These are phyloP conservation scores for Thecaphora thlaspeos DNA, from an alignment of 1,284 basidiomycete species.

Conservation along the genomic window DNA sequence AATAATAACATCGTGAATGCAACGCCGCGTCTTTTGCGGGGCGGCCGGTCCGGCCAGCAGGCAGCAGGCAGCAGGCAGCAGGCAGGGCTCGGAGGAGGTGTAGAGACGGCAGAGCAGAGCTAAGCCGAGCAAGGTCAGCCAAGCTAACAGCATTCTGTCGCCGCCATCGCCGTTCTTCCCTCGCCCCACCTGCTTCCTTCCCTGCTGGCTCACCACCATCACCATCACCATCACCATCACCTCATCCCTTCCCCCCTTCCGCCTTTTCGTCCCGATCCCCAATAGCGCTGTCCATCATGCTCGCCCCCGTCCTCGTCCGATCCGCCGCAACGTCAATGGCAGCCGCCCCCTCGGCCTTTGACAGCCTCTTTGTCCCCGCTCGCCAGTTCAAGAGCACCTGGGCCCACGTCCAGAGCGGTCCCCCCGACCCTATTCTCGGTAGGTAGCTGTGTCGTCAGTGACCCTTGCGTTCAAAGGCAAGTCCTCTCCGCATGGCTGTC, in stretches of 20 bases:
- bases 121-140: no score
- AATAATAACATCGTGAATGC: no score
- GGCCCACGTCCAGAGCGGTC: conserved; percentile 80
- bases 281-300: conserved; percentile 13
- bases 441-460: conserved; percentile 42
- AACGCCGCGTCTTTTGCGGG: no score
- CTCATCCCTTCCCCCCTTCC: not conserved
- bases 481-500: no score
- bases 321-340: conserved; percentile 22
- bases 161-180: no score
- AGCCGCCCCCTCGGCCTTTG: conserved; percentile 15
- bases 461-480: not conserved
- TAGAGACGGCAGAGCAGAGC: no score
- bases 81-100: no score
- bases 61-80: no score
- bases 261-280: not conserved
- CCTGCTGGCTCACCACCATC: no score
- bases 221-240: not conserved
- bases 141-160: no score
- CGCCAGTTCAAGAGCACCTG: conserved; percentile 69
- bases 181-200: no score
- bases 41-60: no score
- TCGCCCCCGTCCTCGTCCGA: conserved; percentile 26
- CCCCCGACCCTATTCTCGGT: conserved; percentile 93
- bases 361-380: conserved; percentile 23